A percentile compares a stretch with the other conserved stretches of the same genome.
phyloP scores from a whole-genome alignment of 2,329 filamentous ascomycete species.

The Elsinoe necatrix region DNA sequence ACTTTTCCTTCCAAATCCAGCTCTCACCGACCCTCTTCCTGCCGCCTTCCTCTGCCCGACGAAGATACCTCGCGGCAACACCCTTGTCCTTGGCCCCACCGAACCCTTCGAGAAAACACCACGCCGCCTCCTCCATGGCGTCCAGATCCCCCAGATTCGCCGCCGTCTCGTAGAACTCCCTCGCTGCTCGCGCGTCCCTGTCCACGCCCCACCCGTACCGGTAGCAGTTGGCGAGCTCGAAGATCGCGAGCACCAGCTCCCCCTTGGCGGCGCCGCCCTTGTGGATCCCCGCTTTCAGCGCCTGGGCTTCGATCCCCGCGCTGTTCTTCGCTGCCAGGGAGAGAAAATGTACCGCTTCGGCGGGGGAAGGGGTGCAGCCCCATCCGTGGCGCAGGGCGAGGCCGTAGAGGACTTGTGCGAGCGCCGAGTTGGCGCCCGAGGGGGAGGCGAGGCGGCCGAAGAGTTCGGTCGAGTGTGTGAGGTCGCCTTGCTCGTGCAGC shows the following conservation, averaged over 20 bases:
- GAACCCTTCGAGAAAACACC: conserved; percentile 96
- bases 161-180: conserved; percentile 92
- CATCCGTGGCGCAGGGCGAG: conserved; percentile 90
- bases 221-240: conserved; percentile 87
- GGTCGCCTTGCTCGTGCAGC: conserved; percentile 75
- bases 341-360: conserved; percentile 71
- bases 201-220: conserved; percentile 88
- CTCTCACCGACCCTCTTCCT: conserved; percentile 88
- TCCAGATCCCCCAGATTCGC: conserved; percentile 94
- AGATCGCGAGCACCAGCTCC: conserved; percentile 91
- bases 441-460: conserved; percentile 80
- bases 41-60: conserved; percentile 79
- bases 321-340: conserved; percentile 85
- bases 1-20: conserved; percentile 99
- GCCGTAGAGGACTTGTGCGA: conserved; percentile 93
- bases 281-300: conserved; percentile 77
- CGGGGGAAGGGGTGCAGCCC: conserved; percentile 69
- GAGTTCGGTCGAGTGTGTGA: conserved; percentile 70
- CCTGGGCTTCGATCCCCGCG: conserved; percentile 75
- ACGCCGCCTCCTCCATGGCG: conserved; percentile 93
- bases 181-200: conserved; percentile 76
- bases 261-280: conserved; percentile 93
- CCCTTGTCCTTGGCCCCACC: conserved; percentile 97
- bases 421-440: conserved; percentile 75
- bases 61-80: conserved; percentile 80